phyloP scores from a whole-genome alignment of 352 stramenopile genomes.

The Phytophthora gonapodyides region DNA sequence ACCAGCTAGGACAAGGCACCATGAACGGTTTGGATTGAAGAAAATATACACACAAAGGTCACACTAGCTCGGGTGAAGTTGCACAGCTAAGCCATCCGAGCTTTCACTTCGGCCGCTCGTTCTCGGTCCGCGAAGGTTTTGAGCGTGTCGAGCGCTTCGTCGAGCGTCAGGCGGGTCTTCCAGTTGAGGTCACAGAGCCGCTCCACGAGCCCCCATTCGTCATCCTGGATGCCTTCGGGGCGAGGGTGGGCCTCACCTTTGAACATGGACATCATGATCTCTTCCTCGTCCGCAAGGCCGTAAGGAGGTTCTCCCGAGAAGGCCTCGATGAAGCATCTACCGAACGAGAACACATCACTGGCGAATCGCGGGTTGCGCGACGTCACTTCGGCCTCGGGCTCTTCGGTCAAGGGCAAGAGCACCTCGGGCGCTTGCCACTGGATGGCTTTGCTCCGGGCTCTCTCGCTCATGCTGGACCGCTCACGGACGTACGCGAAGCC shows the following conservation, averaged over 20 bases:
- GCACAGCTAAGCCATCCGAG: no score
- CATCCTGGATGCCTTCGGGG: slow-evolving; percentile 15
- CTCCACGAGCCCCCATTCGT: slow-evolving; percentile 25
- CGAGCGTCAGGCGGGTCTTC: slow-evolving; percentile 4
- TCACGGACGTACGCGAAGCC: slow-evolving; percentile 35
- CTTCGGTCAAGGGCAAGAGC: slow-evolving; percentile 6
- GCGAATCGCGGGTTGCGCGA: slow-evolving; percentile 17
- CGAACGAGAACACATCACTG: slow-evolving; percentile 39
- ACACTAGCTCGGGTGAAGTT: background rate
- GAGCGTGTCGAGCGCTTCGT: slow-evolving; percentile 6
- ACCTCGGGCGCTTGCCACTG: slow-evolving; percentile 36
- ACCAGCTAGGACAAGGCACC: no score
- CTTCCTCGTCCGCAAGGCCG: slow-evolving; percentile 12
- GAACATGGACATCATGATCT: slow-evolving; percentile 14
- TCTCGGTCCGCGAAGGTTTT: slow-evolving; percentile 25
- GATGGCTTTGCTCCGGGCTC: slow-evolving; percentile 12
- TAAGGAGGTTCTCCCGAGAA: slow-evolving; percentile 23
- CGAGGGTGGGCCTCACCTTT: slow-evolving; percentile 8
- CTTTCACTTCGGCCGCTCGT: background rate
- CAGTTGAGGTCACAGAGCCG: slow-evolving; percentile 9
- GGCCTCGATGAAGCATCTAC: slow-evolving; percentile 42
- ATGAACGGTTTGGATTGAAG: no score
- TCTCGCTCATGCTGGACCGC: slow-evolving; percentile 13
- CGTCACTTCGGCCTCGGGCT: background rate
- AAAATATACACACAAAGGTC: no score